Base-by-base conservation (phyloP, 108 stramenopile genomes). In the Parietichytrium sp. region DNA sequence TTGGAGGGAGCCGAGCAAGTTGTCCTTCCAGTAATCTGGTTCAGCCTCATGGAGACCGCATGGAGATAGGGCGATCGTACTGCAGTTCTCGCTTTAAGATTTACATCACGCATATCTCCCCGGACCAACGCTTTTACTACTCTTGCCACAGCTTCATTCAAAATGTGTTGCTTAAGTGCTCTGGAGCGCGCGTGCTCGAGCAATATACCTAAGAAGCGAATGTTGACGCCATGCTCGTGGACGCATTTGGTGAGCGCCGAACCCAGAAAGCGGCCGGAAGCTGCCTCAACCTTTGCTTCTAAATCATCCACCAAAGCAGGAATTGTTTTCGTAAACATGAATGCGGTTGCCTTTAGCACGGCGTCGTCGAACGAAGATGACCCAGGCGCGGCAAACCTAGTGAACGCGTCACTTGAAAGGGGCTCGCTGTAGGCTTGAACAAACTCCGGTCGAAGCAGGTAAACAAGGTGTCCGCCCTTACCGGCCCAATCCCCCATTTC, bases 361-460 rank as follows among this genome's bases (percentile, higher is more conserved):
- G 36, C 20, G 0, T 2, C 6, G 6, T 72, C 61, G 42, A 72
- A 1, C 36, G 20, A n/a, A 1, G 61, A 33, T 33, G 36, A 42
- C 20, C 45, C 61, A n/a, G 33, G 33, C 61, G 61, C 36, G 8
- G 61, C 61, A 72, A 72, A 72, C 6, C 42, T 7, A 6, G 61
- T 45, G 33, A 72, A 72, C 38, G 61, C 61, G 33, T 72, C 61
- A 27, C 61, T 72, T 20, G 61, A 72, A 16, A 72, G 33, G 7
- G 61, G 61, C 38, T n/a, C 20, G 29, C 13, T 33, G 45, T 3
- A 72, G 10, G 16, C 42, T n/a, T 42, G 61, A 47, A 72, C 61
- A 38, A 72, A 42, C 3, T 72, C 61, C 1, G 61, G 38, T 16
- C 61, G 61, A 20, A 72, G 61, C 61, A 72, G 36, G 20, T 72